Percentiles rank a stretch among this genome's conserved stretches.
These are phyloP conservation scores for Phytopythium mirpurense DNA, from an alignment of 352 stramenopile genomes.

Conservation along the genomic window DNA sequence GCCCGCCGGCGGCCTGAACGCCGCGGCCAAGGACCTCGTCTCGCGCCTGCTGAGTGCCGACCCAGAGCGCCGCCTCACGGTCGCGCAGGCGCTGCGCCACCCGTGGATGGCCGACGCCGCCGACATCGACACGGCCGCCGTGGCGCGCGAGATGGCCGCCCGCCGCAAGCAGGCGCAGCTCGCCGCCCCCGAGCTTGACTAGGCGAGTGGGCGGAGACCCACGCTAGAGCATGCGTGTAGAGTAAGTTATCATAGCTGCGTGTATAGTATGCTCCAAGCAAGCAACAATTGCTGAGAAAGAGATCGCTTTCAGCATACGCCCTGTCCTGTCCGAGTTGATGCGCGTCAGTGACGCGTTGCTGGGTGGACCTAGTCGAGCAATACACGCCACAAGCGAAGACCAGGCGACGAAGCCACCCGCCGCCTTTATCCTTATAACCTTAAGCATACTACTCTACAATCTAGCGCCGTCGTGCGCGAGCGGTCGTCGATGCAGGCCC, in stretches of 20 bases:
- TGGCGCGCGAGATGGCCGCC: constrained; percentile 31
- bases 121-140: constrained; percentile 25
- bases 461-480: too few relatives aligned
- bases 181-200: constrained; percentile 1
- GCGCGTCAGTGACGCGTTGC: too few relatives aligned
- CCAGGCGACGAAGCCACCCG: too few relatives aligned
- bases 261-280: background rate
- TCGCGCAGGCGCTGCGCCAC: constrained; percentile 50
- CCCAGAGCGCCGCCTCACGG: constrained; percentile 53
- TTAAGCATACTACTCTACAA: too few relatives aligned
- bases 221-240: background rate
- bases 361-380: too few relatives aligned
- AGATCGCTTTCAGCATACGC: too few relatives aligned
- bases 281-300: too few relatives aligned
- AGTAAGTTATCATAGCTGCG: background rate
- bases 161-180: constrained; percentile 25
- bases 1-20: constrained; percentile 29
- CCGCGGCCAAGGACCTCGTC: constrained; percentile 68
- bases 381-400: too few relatives aligned
- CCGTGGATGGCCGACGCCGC: constrained; percentile 48
- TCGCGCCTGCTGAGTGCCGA: constrained; percentile 53
- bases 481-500: too few relatives aligned
- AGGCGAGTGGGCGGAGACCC: too few relatives aligned
- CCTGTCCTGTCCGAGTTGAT: too few relatives aligned
- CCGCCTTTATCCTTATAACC: too few relatives aligned